Evolutionary conservation across 2,329 filamentous ascomycete genomes (phyloP), one percentile per base, ranked within the genome.

Genomic region (Clonostachys rhizophaga): DNA sequence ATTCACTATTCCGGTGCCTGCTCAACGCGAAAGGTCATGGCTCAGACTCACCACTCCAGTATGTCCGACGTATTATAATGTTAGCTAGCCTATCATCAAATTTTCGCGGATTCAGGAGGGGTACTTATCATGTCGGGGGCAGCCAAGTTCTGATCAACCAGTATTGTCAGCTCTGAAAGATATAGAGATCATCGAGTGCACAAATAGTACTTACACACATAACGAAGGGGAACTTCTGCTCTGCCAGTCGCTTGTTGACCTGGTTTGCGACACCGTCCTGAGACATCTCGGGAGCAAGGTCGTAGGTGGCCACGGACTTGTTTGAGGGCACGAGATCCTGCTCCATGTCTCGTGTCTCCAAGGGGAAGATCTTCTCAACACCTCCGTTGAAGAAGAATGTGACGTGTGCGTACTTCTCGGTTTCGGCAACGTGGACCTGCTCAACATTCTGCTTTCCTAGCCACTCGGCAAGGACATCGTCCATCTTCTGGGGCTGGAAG

Each of bases 331-430:
- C 91, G 5, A 86, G 73, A 64, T 86, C 82, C 65, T 85, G 81
- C 30, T 69, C 71, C 76, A 96, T 87, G 61, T 99, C 94, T 55
- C 94, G 89, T 52, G 86, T 84, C 74, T 99, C 94, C 43, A 91
- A 86, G 46, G 87, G 84, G 72, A 96, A 99, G 53, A 89, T 88
- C 76, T 96, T 95, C 76, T 99, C 94, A 46, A 96, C 89, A 63
- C 94, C 94, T 49, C 94, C 94, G 74, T 99, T 99, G 85, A 97
- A 97, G 82, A 97, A 97, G 81, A 97, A 97, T 48, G 94, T 97
- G 54, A 99, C 94, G 74, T 99, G 94, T 35, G 94, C 94, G 69
- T 99, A 99, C 78, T 99, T 99, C 71, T 99, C 94, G 3, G 94
- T 99, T 80, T 99, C 94, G 48, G 94, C 94, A 57, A 97, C 82